Percentiles rank a stretch among this genome's conserved stretches.
Conservation (phyloP, 148 eudicot species). For the Drosera capensis region DNA sequence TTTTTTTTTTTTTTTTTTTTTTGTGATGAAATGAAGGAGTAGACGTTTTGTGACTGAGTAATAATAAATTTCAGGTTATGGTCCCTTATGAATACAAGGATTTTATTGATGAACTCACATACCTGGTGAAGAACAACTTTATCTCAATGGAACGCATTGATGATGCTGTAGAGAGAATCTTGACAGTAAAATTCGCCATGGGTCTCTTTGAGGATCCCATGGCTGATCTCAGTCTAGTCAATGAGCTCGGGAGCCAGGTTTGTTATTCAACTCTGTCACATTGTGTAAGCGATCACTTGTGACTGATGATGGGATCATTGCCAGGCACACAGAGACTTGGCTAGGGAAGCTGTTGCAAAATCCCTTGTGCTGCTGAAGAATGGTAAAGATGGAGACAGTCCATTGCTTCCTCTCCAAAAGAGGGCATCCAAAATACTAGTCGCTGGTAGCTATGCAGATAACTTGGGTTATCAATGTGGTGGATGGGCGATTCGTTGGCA, state of each 20-base stretch:
- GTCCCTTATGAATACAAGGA: slow-evolving; percentile 11
- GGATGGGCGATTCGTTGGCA: slow-evolving; percentile 26
- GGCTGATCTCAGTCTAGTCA: slow-evolving; percentile 15
- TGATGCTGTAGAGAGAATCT: slow-evolving; percentile 17
- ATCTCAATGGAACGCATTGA: slow-evolving; percentile 14
- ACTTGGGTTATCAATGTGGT: slow-evolving; percentile 25
- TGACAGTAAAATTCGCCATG: slow-evolving; percentile 13
- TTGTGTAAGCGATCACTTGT: too few species aligned
- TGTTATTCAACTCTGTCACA: neutral
- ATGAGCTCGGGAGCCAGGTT: slow-evolving; percentile 17
- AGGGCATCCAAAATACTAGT: slow-evolving; percentile 18
- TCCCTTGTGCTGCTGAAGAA: slow-evolving; percentile 23
- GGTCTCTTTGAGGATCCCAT: slow-evolving; percentile 17
- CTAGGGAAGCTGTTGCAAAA: slow-evolving; percentile 23
- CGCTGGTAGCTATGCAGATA: slow-evolving; percentile 21
- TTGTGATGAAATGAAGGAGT: too few species aligned
- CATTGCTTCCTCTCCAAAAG: slow-evolving; percentile 22
- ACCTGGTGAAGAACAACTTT: slow-evolving; percentile 9
- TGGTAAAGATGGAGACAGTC: slow-evolving; percentile 12
- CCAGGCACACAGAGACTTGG: slow-evolving; percentile 25
- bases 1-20: too few species aligned
- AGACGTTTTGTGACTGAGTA: neutral
- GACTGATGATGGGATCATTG: too few species aligned
- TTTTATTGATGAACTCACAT: slow-evolving; percentile 8
- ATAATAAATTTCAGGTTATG: slow-evolving; percentile 7